Evolutionary conservation across 768 basidiomycete species (phyloP).

Genomic region (Astraeus odoratus): DNA sequence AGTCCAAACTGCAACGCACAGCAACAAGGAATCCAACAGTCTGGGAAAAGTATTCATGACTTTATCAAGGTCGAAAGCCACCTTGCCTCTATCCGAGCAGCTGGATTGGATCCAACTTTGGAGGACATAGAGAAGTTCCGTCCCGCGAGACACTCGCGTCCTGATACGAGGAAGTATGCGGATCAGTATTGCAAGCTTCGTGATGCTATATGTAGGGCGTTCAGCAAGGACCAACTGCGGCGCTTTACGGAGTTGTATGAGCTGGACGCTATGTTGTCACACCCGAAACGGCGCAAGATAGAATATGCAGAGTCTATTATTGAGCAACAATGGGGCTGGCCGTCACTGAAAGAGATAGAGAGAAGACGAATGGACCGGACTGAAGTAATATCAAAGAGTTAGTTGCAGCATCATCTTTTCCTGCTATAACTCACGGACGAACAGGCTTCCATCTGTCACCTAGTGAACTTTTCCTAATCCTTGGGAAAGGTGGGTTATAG

Average conservation of each 20-base stretch:
- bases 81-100: slow-evolving; percentile 45
- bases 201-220: slow-evolving; percentile 50
- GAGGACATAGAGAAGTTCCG: slow-evolving; percentile 56
- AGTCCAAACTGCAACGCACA: not conserved
- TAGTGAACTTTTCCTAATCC: slow-evolving; percentile 58
- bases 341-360: slow-evolving; percentile 47
- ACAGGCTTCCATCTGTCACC: slow-evolving; percentile 52
- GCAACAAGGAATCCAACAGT: not conserved
- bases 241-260: slow-evolving; percentile 45
- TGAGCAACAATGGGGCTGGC: slow-evolving; percentile 65
- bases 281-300: slow-evolving; percentile 31
- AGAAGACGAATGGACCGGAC: slow-evolving; percentile 43
- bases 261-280: slow-evolving; percentile 29
- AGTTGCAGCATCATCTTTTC: slow-evolving; percentile 17
- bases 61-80: slow-evolving; percentile 47
- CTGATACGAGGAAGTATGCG: slow-evolving; percentile 42
- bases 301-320: slow-evolving; percentile 46
- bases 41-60: slow-evolving; percentile 30
- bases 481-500: slow-evolving; percentile 53
- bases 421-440: slow-evolving; percentile 1
- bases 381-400: slow-evolving; percentile 41
- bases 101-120: slow-evolving; percentile 43
- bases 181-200: slow-evolving; percentile 46
- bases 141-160: slow-evolving; percentile 33
- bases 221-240: slow-evolving; percentile 55